Percentiles rank a stretch among this genome's conserved stretches.
Evolutionary conservation across 495 filamentous ascomycete species (phyloP).

Genomic region (Aspergillus mulundensis): DNA sequence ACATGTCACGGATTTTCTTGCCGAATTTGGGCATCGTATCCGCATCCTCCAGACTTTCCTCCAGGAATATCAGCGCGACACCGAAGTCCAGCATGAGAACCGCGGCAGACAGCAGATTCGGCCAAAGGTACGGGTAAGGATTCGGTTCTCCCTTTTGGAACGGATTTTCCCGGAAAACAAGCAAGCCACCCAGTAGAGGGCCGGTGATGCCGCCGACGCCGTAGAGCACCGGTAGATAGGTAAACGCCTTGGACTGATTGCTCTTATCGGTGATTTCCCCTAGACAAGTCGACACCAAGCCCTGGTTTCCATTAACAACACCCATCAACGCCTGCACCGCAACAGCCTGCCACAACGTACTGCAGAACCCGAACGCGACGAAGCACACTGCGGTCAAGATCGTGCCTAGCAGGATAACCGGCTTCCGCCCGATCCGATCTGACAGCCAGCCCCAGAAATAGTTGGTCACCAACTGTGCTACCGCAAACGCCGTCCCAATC

Average conservation of each 20-base stretch:
- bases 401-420: constrained; percentile 85
- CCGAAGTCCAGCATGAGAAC: constrained; percentile 71
- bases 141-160: constrained; percentile 48
- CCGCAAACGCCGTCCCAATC: constrained; percentile 84
- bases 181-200: constrained; percentile 79
- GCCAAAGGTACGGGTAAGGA: constrained; percentile 77
- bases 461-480: constrained; percentile 88
- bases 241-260: constrained; percentile 89
- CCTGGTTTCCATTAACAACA: constrained; percentile 85
- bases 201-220: constrained; percentile 90
- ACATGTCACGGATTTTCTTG: constrained; percentile 53
- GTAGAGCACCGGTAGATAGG: constrained; percentile 89
- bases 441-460: constrained; percentile 93
- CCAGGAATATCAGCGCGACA: constrained; percentile 69
- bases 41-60: constrained; percentile 81
- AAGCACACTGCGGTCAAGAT: constrained; percentile 77
- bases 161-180: constrained; percentile 59
- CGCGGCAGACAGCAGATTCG: constrained; percentile 70
- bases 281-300: constrained; percentile 83
- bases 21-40: constrained; percentile 59
- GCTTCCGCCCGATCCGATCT: constrained; percentile 87
- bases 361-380: constrained; percentile 81
- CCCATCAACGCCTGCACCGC: constrained; percentile 87
- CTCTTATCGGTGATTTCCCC: constrained; percentile 93
- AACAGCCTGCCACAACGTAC: constrained; percentile 75